Percentiles rank a stretch among this genome's conserved stretches.
Evolutionary conservation across 805 yeast species (phyloP).

Genomic region (Starmera amethionina): DNA sequence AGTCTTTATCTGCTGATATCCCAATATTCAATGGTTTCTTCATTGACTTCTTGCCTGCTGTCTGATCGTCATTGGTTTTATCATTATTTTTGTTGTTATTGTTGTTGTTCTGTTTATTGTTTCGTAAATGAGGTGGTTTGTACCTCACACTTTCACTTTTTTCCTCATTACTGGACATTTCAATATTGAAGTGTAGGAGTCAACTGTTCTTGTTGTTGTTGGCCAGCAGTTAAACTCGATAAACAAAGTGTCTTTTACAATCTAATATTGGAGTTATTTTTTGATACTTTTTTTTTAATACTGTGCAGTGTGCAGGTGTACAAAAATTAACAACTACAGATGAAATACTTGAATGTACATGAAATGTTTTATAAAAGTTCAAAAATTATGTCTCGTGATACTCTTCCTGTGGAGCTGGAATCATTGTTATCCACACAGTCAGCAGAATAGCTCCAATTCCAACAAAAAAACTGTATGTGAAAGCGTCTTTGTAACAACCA

Average conservation of each 20-base stretch:
- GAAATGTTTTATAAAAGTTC: too few species aligned
- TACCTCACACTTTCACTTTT: neutral
- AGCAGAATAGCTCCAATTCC: constrained; percentile 9
- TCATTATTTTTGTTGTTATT: neutral
- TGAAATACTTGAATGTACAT: too few species aligned
- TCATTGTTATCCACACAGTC: neutral
- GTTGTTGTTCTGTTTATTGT: neutral
- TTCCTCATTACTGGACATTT: too few species aligned
- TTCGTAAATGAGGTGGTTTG: neutral
- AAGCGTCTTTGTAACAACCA: constrained; percentile 31
- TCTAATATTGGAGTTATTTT: too few species aligned
- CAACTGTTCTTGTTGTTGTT: too few species aligned
- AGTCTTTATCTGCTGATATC: constrained; percentile 2
- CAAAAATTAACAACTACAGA: too few species aligned
- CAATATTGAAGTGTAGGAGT: too few species aligned
- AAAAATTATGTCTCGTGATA: neutral
- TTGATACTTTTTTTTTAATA: too few species aligned
- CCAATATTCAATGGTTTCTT: constrained; percentile 1
- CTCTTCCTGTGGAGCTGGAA: neutral
- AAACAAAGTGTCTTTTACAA: too few species aligned
- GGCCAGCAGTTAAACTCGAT: too few species aligned
- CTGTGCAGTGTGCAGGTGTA: too few species aligned
- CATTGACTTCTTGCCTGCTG: neutral
- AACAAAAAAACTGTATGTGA: constrained; percentile 25
- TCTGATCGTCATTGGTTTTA: neutral